These are phyloP conservation scores for Prunus padus DNA, from an alignment of 306 rosid species.

Conservation along the genomic window DNA sequence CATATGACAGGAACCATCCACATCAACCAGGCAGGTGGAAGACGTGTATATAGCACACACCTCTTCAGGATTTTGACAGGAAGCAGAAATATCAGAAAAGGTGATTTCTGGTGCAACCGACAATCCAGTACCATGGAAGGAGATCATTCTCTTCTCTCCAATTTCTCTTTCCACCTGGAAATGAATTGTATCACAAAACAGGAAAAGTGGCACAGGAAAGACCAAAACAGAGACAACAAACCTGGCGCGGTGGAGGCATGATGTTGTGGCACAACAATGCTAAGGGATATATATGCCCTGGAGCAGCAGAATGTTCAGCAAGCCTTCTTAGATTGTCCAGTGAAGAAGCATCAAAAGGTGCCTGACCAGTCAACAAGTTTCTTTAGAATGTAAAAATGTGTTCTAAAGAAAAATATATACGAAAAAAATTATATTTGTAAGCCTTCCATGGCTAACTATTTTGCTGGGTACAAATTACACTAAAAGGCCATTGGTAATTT, in stretches of 20 bases:
- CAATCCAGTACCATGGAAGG: constrained; percentile 74
- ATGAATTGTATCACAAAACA: constrained; percentile 17
- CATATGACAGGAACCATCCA: constrained; percentile 12
- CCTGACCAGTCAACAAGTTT: constrained; percentile 49
- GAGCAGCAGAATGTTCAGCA: constrained; percentile 74
- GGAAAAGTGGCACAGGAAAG: constrained; percentile 14
- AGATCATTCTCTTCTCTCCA: constrained; percentile 87
- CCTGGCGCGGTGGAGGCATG: constrained; percentile 95
- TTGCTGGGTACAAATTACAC: neutral
- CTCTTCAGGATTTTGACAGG: constrained; percentile 57
- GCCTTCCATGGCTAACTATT: neutral
- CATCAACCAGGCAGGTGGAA: constrained; percentile 12
- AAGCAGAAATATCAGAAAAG: constrained; percentile 49
- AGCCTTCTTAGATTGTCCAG: constrained; percentile 96
- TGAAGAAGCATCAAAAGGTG: constrained; percentile 84
- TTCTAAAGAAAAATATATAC: neutral
- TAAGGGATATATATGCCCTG: constrained; percentile 87
- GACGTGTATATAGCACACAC: constrained; percentile 44
- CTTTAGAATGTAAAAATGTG: constrained; percentile 41
- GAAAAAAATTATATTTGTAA: too few relatives aligned
- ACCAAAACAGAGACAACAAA: constrained; percentile 33
- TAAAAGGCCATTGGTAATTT: too few relatives aligned
- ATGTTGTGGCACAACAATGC: constrained; percentile 79
- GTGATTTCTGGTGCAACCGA: constrained; percentile 68
- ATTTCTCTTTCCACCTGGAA: constrained; percentile 82